phyloP scores from a whole-genome alignment of 768 basidiomycete genomes.

The Mycena crocata region DNA sequence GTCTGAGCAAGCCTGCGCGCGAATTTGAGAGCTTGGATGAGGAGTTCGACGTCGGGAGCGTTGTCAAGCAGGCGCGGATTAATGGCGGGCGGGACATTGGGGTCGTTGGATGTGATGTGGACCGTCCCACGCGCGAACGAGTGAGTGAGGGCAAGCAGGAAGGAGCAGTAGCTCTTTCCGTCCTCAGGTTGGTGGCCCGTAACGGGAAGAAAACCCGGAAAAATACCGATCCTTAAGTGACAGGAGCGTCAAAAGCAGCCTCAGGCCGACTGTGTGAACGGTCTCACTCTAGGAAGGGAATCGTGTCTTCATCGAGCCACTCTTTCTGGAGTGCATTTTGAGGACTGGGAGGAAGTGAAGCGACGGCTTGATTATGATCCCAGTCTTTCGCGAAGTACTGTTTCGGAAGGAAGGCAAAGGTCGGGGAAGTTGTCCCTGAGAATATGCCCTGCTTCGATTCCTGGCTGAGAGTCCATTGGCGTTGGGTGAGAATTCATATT shows the following conservation, averaged over 20 bases:
- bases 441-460: constrained; percentile 23
- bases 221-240: neutral
- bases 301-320: constrained; percentile 21
- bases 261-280: neutral
- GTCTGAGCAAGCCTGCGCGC: constrained; percentile 33
- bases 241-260: neutral
- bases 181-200: constrained; percentile 15
- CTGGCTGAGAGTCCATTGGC: constrained; percentile 8
- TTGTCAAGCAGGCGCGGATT: constrained; percentile 56
- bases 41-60: constrained; percentile 36
- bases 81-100: constrained; percentile 55
- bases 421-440: constrained; percentile 10
- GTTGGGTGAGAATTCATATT: no score
- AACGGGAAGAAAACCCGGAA: constrained; percentile 24
- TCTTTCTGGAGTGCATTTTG: constrained; percentile 1
- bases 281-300: constrained; percentile 34
- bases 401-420: constrained; percentile 27
- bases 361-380: neutral
- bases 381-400: constrained; percentile 16
- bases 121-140: constrained; percentile 56
- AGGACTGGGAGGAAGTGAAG: no score
- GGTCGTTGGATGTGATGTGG: constrained; percentile 54
- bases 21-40: constrained; percentile 41
- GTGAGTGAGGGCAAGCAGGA: constrained; percentile 43
- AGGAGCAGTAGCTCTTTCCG: constrained; percentile 38